These are phyloP conservation scores for Zostera marina DNA, from an alignment of 116 monocot species.

Conservation along the genomic window DNA sequence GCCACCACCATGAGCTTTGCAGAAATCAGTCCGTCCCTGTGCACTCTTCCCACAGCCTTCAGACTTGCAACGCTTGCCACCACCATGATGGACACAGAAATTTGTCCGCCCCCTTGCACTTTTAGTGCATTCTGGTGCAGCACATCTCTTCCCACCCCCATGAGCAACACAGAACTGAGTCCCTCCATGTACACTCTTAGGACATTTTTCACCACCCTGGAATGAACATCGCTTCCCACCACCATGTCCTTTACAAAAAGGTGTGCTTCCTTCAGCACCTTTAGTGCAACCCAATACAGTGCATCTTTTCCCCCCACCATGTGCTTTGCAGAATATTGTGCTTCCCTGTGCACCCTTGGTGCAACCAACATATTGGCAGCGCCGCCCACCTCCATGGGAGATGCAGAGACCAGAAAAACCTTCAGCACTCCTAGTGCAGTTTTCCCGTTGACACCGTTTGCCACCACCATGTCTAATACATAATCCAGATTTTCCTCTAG, in stretches of 20 bases:
- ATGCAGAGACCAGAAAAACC: slow-evolving; percentile 18
- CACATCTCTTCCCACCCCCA: slow-evolving; percentile 86
- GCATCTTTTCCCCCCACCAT: slow-evolving; percentile 90
- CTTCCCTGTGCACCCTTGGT: slow-evolving; percentile 82
- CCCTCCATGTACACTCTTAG: slow-evolving; percentile 87
- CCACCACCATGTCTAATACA: slow-evolving; percentile 25
- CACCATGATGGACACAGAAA: slow-evolving; percentile 75
- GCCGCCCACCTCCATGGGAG: slow-evolving; percentile 18
- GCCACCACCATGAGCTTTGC: slow-evolving; percentile 93
- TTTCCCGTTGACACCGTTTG: slow-evolving; percentile 15
- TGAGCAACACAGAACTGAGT: slow-evolving; percentile 73
- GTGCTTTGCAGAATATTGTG: slow-evolving; percentile 79
- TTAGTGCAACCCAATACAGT: slow-evolving; percentile 40
- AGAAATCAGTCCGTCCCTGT: slow-evolving; percentile 75
- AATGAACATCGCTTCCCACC: slow-evolving; percentile 71
- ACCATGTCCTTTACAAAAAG: slow-evolving; percentile 71
- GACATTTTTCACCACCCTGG: slow-evolving; percentile 52
- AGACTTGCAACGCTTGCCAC: slow-evolving; percentile 62
- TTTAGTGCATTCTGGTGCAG: slow-evolving; percentile 41
- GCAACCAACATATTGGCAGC: slow-evolving; percentile 24
- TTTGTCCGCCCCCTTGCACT: slow-evolving; percentile 68
- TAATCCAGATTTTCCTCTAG: slow-evolving; percentile 19
- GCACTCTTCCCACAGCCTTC: slow-evolving; percentile 77
- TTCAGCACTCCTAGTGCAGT: slow-evolving; percentile 20
- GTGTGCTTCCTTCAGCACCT: slow-evolving; percentile 83